Conservation (phyloP, 352 stramenopile species). For the Lagenidium sp. region DNA sequence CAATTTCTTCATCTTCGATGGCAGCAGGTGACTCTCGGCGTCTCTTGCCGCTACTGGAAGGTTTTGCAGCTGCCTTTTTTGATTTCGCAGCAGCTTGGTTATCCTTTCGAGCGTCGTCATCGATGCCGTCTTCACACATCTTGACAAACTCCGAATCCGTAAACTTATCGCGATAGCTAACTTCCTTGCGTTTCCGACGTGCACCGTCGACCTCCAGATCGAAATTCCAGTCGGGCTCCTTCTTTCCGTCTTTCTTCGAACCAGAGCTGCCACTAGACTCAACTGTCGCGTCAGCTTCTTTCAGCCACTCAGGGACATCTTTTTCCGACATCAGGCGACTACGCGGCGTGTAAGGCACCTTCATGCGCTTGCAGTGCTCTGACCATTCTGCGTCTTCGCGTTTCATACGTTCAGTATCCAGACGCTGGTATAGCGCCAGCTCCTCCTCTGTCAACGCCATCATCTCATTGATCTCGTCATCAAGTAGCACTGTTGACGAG, state of each 20-base stretch:
- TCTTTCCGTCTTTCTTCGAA: conserved; percentile 28
- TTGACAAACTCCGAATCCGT: conserved; percentile 84
- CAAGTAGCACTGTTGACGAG: conserved; percentile 46
- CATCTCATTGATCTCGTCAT: conserved; percentile 87
- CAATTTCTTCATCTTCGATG: conserved; percentile 14
- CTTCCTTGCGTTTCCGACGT: conserved; percentile 71
- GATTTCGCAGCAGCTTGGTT: conserved; percentile 4
- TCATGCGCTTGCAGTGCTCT: conserved; percentile 56
- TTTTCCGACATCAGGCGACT: conserved; percentile 64
- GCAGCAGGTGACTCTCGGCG: conserved; percentile 7
- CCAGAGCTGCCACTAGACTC: not conserved
- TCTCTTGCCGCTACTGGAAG: conserved; percentile 1
- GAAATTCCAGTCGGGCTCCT: conserved; percentile 56
- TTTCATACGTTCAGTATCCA: conserved; percentile 53
- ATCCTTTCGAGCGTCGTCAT: conserved; percentile 28
- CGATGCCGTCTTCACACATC: conserved; percentile 80
- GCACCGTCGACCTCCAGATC: conserved; percentile 34
- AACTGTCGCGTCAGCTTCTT: conserved; percentile 38
- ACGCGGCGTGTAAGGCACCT: conserved; percentile 26
- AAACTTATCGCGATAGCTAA: conserved; percentile 81
- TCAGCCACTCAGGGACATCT: conserved; percentile 66
- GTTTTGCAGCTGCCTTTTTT: conserved; percentile 4
- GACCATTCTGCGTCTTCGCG: conserved; percentile 59
- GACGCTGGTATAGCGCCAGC: conserved; percentile 61
- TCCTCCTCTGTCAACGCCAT: conserved; percentile 86